These are phyloP conservation scores for Cercospora nicotianae DNA, from an alignment of 2,329 filamentous ascomycete species.

Conservation along the genomic window DNA sequence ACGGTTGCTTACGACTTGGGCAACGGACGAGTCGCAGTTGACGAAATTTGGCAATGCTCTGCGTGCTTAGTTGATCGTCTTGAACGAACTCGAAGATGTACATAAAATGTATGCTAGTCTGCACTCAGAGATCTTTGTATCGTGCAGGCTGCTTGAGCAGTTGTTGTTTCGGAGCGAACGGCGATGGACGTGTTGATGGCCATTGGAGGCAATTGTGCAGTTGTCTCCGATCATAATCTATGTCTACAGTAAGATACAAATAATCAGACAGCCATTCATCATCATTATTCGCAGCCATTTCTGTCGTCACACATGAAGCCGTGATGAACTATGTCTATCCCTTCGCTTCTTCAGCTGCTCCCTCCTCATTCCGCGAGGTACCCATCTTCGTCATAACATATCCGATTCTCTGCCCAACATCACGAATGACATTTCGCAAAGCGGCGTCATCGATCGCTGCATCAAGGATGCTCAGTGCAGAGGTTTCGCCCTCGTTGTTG, in stretches of 20 bases:
- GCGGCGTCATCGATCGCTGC: constrained; percentile 53
- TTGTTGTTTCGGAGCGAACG: neutral
- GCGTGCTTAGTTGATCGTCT: neutral
- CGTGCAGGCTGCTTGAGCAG: neutral
- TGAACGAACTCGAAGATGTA: too few relatives aligned
- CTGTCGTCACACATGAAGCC: neutral
- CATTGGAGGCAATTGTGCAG: neutral
- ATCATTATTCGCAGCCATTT: neutral
- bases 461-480: constrained; percentile 35
- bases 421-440: constrained; percentile 51
- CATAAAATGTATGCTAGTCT: neutral
- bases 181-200: neutral
- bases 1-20: constrained; percentile 7
- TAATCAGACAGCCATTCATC: neutral
- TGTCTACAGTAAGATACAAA: neutral
- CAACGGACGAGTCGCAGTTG: constrained; percentile 6
- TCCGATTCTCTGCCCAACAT: constrained; percentile 47
- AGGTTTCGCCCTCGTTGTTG: constrained; percentile 34
- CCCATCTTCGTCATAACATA: constrained; percentile 53
- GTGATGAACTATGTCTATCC: neutral
- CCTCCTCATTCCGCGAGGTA: constrained; percentile 1
- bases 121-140: neutral
- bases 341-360: neutral
- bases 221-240: neutral
- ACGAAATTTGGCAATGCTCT: constrained; percentile 6